Evolutionary conservation across 2,329 filamentous ascomycete species (phyloP).

Genomic region (Talaromyces sp.): DNA sequence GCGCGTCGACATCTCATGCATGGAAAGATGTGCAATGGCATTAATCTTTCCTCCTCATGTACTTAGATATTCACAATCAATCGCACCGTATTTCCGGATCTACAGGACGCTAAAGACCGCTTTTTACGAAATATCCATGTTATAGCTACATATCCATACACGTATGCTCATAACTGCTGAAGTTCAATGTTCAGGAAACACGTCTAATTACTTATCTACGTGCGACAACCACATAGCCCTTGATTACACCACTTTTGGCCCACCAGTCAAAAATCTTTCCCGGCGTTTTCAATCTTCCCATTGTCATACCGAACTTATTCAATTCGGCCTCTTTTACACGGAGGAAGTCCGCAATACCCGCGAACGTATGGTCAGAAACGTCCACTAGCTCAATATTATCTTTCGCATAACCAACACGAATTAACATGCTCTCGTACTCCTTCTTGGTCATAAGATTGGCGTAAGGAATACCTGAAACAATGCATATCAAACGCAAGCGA

Average conservation of each 20-base stretch:
- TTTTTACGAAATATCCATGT: no score
- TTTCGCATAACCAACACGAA: slow-evolving; percentile 48
- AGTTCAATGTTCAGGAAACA: no score
- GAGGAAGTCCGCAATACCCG: slow-evolving; percentile 48
- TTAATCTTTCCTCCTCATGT: no score
- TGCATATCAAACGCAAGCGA: slow-evolving; percentile 43
- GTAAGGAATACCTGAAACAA: slow-evolving; percentile 50
- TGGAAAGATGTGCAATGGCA: no score
- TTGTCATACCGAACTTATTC: slow-evolving; percentile 33
- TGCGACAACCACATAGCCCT: slow-evolving; percentile 42
- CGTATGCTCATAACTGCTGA: no score
- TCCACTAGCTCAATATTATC: slow-evolving; percentile 47
- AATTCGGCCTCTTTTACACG: slow-evolving; percentile 35
- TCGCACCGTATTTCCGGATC: no score
- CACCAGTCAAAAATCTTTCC: slow-evolving; percentile 43
- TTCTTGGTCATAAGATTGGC: slow-evolving; percentile 48
- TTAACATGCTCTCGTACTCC: slow-evolving; percentile 47
- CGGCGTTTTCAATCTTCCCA: slow-evolving; percentile 37
- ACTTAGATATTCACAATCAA: no score
- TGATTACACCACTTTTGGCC: slow-evolving; percentile 37
- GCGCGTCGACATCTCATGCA: no score
- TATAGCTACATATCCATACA: no score
- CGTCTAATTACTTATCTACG: neutral
- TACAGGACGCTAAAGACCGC: no score
- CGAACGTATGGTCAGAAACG: slow-evolving; percentile 54